Evolutionary conservation across 495 filamentous ascomycete genomes (phyloP), one percentile per base, ranked within the genome.

Genomic region (Apiosordaria backusii): DNA sequence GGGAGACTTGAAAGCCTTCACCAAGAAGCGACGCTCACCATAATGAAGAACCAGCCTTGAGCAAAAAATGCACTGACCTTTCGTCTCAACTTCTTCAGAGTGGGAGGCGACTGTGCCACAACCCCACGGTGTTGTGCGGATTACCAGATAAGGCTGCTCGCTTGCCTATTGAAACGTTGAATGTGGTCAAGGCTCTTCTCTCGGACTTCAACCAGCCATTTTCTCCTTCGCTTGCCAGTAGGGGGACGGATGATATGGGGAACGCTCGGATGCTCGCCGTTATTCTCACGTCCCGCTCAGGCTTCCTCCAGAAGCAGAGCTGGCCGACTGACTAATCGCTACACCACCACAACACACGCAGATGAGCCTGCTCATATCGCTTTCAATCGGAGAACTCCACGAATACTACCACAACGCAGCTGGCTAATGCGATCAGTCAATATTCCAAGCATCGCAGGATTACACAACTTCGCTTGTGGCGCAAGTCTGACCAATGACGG

Each of bases 401-500:
- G 3, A 45, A 45, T 45, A 45, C 35, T 45, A 45, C 35, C 35
- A 13, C 35, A 13, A 15, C 16, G 35, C 35, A 45, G 35, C 10
- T 45, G 35, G n/a, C 35, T 0, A 45, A 45, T 45, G 35, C 35
- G 35, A 45, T 45, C 35, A 67, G 60, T 65, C 71, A 73, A 73
- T 74, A 71, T 70, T 71, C 35, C 69, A 68, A 71, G 68, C 63
- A 21, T 68, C 19, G 52, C n/a, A 19, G 22, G 52, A 23, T 55
- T 55, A 19, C 52, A 55, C 52, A 23, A 23, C 26, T 15, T 60
- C 60, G 67, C 60, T 15, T 21, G 70, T 71, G 73, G 73, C 73
- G 73, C 62, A 65, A 72, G 68, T 55, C 45, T 19, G 65, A 35
- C 73, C 70, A 75, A 75, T 75, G 3, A n/a, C 0, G 40, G 4